These are phyloP conservation scores for Hypomyces perniciosus DNA, from an alignment of 2,329 filamentous ascomycete genomes.

Conservation along the genomic window DNA sequence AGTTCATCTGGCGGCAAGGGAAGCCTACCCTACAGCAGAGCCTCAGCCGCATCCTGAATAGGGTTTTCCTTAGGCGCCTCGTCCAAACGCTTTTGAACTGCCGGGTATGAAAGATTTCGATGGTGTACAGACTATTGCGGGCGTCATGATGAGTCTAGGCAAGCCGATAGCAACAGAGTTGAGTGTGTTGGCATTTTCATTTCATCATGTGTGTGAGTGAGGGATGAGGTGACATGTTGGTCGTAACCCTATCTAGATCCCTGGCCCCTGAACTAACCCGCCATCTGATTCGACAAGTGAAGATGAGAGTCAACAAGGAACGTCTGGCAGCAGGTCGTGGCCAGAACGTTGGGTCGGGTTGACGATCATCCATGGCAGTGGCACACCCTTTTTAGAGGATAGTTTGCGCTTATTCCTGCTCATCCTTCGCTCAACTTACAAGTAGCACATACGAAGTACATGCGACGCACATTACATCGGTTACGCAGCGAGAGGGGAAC, in stretches of 20 bases:
- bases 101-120: constrained; percentile 8
- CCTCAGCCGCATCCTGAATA: constrained; percentile 9
- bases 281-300: too few species aligned
- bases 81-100: constrained; percentile 7
- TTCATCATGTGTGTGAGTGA: neutral
- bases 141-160: neutral
- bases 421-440: too few species aligned
- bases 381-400: too few species aligned
- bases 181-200: neutral
- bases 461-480: too few species aligned
- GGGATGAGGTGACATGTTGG: neutral
- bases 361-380: too few species aligned
- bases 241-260: neutral
- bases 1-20: neutral
- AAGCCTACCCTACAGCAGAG: neutral
- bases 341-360: too few species aligned
- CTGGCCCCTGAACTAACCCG: too few species aligned
- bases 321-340: too few species aligned
- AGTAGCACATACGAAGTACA: too few species aligned
- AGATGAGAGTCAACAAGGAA: too few species aligned
- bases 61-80: constrained; percentile 5
- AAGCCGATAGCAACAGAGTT: neutral
- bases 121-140: neutral
- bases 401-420: too few species aligned
- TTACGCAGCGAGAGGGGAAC: too few species aligned